Conservation (phyloP, 2,329 filamentous ascomycete genomes). For the Beauveria australis region DNA sequence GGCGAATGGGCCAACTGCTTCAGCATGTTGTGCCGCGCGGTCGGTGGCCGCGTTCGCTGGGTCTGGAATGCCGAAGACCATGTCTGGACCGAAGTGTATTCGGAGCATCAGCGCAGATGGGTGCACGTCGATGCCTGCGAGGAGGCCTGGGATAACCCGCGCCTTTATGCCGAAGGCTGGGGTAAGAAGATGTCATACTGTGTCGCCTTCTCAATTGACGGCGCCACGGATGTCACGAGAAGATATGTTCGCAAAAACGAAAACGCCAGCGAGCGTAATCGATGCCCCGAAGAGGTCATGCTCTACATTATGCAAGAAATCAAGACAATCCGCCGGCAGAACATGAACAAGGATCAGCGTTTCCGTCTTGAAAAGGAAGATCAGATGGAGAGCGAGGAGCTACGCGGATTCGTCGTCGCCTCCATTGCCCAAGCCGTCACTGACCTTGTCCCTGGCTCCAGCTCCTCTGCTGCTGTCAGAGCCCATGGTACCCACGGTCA, state of each 20-base stretch:
- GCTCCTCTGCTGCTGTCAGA: constrained; percentile 20
- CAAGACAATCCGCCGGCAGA: constrained; percentile 70
- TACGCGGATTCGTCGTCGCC: constrained; percentile 65
- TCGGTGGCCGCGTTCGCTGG: constrained; percentile 88
- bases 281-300: constrained; percentile 81
- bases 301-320: constrained; percentile 91
- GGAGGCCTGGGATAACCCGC: constrained; percentile 89
- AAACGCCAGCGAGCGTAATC: constrained; percentile 64
- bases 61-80: constrained; percentile 98
- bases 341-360: constrained; percentile 78
- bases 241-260: constrained; percentile 64
- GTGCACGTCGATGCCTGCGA: constrained; percentile 95
- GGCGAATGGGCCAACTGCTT: constrained; percentile 99
- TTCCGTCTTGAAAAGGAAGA: constrained; percentile 78
- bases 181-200: constrained; percentile 95
- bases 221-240: constrained; percentile 57
- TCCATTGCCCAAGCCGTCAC: constrained; percentile 67
- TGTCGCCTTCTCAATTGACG: constrained; percentile 91
- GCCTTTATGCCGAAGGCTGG: constrained; percentile 91
- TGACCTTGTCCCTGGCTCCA: constrained; percentile 49
- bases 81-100: constrained; percentile 97
- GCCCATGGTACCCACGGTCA: constrained; percentile 28
- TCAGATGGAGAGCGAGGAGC: constrained; percentile 63
- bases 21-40: constrained; percentile 91
- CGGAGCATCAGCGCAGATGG: constrained; percentile 87